Evolutionary conservation across 148 eudicot species (phyloP), one percentile per base, ranked within the genome.

Genomic region (Vaccinium macrocarpon): DNA sequence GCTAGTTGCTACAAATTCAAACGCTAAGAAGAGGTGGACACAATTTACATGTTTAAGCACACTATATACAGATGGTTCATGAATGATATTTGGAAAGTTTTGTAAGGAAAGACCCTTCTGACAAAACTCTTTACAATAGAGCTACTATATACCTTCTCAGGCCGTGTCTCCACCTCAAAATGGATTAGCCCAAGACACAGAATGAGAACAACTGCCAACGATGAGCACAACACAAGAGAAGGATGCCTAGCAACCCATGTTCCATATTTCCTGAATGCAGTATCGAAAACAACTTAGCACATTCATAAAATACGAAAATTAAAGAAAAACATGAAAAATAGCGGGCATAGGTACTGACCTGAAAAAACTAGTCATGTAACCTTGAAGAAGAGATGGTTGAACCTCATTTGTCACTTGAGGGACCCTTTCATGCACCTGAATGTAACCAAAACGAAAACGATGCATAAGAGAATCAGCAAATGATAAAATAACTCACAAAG

Each of bases 231-330:
- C 64, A 92, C 92, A 84, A 88, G 53, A 79, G 81, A 61, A 23
- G 96, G 96, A 86, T 93, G 90, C 84, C 91, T 90, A 79, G 96
- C 94, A 88, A 93, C 93, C 96, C 93, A 93, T 61, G 85, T 79
- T 61, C 96, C 96, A 81, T 93, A 93, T 86, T 76, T 88, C 91
- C 96, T 93, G 91, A 82, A 87, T 46, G 52, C 35, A 62, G 56
- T 85, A 80, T 2, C 38, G 62, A 32, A 85, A 61, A 57, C 18
- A 12, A 6, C 55, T 14, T 13, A 80, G 55, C 64, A 7, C 25
- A 78, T 75, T 51, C 42, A 42, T 70, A 35, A 71, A 88, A 71
- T 29, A 50, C 10, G 15, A 53, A 7, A 50, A 70, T 56, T 48
- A 53, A 80, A 23, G 57, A 59, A 48, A 56, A 83, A 82, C 18